Percentiles rank a stretch among this genome's conserved stretches.
These are phyloP conservation scores for Cladosporium halotolerans DNA, from an alignment of 2,329 filamentous ascomycete genomes.

Conservation along the genomic window DNA sequence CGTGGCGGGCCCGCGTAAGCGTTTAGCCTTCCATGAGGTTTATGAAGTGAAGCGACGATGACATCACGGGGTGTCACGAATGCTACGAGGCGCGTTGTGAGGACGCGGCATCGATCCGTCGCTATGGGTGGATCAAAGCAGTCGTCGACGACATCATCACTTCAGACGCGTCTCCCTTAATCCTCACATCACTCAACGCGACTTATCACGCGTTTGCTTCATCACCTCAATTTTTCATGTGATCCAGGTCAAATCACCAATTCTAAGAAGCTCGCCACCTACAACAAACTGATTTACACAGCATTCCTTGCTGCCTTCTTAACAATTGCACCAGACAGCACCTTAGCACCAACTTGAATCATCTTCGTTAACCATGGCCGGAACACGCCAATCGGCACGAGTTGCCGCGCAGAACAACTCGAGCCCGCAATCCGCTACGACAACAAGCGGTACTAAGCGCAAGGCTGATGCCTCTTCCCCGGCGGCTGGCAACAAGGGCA, in stretches of 20 bases:
- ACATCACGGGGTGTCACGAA: too few relatives aligned
- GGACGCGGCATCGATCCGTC: too few relatives aligned
- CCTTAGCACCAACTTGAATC: background rate
- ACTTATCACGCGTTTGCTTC: background rate
- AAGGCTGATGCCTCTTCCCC: slow-evolving; percentile 32
- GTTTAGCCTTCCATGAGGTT: too few relatives aligned
- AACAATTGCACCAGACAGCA: background rate
- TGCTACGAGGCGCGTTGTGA: too few relatives aligned
- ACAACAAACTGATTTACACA: background rate
- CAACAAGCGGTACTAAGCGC: slow-evolving; percentile 30
- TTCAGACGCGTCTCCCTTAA: background rate
- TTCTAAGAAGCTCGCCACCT: background rate
- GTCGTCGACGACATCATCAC: background rate
- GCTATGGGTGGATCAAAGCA: background rate
- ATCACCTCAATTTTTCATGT: background rate
- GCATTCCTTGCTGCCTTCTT: background rate
- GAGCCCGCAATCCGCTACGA: slow-evolving; percentile 19
- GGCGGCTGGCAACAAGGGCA: slow-evolving; percentile 35
- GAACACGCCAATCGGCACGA: slow-evolving; percentile 27
- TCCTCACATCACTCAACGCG: background rate
- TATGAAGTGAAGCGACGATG: too few relatives aligned
- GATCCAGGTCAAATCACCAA: background rate
- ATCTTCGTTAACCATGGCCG: slow-evolving; percentile 21
- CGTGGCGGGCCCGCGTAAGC: too few relatives aligned
- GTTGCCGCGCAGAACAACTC: slow-evolving; percentile 16